Evolutionary conservation across 345 rosid genomes (phyloP), one percentile per base, ranked within the genome.

Genomic region (Trapa incisa): DNA sequence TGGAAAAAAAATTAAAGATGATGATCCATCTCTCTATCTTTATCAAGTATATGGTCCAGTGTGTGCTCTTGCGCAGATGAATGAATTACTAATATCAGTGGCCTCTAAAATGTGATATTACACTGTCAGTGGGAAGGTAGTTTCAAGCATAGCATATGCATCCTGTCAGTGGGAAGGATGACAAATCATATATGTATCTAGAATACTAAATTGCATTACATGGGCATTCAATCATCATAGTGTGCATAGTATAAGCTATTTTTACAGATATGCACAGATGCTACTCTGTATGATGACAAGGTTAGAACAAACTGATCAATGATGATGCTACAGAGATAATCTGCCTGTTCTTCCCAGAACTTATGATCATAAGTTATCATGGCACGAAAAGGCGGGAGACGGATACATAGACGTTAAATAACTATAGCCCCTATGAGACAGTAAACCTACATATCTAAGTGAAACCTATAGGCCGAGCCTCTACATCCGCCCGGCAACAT

Each of bases 401-500:
- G 11, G 37, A 58, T 57, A 57, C 13, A 11, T 22, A 15, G 29
- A 52, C 22, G 17, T 16, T 1, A 52, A 22, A 22, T 22, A 22
- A 22, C 29, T 22, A 54, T 3, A 22, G 8, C 33, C 33, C 6
- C 60, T 54, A 54, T 54, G 60, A 22, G 22, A 58, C 63, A 58
- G 12, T 58, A 33, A 58, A 58, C 38, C 63, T 32, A 32, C 37
- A 58, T 32, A 58, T 58, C 17, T 58, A 58, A 32, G 37, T 6
- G 38, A 13, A 33, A 58, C 11, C 63, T 58, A 58, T 10, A 58
- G 32, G 63, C 63, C 35, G 63, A 58, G 63, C 63, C 38, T 58
- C 63, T 9, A 32, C 35, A 32, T 58, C 0, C 12, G 29, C 1
- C 0, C 1, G 77, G 32, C 50, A 14, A 2, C 13, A 77, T 88